A percentile compares a stretch with the other conserved stretches of the same genome.
Evolutionary conservation across 2,329 filamentous ascomycete genomes (phyloP).

Genomic region (Diplodia scrobiculata): DNA sequence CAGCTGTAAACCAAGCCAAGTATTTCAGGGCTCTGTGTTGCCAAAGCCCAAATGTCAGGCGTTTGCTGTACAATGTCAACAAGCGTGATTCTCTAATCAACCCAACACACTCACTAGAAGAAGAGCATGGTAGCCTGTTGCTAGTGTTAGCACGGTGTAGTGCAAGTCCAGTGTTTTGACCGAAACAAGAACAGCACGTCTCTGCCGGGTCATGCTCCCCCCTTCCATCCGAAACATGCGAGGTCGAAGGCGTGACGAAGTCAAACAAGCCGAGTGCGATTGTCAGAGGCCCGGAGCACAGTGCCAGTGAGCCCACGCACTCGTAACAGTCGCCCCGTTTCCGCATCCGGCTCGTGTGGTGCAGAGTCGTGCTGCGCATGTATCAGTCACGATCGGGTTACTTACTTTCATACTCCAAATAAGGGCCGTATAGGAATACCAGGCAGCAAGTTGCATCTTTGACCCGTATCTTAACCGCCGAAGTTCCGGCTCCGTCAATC

Average conservation of each 20-base stretch:
- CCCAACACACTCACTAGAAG: conserved; percentile 32
- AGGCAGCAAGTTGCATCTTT: conserved; percentile 46
- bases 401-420: conserved; percentile 43
- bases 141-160: neutral
- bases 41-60: conserved; percentile 41
- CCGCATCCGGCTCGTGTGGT: neutral
- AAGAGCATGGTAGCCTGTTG: conserved; percentile 36
- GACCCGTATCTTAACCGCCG: conserved; percentile 40
- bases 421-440: conserved; percentile 45
- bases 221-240: neutral
- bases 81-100: neutral
- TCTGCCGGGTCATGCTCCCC: neutral
- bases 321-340: neutral
- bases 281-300: neutral
- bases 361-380: neutral
- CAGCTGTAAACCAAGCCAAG: conserved; percentile 35
- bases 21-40: conserved; percentile 40
- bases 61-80: conserved; percentile 33
- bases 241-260: neutral
- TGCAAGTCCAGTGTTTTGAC: neutral
- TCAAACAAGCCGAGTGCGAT: neutral
- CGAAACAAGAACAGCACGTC: conserved; percentile 10
- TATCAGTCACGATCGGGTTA: neutral
- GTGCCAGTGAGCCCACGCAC: neutral
- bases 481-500: conserved; percentile 39